Evolutionary conservation across 208 protist species (phyloP).

Genomic region (Endotrypanum monterogeii): DNA sequence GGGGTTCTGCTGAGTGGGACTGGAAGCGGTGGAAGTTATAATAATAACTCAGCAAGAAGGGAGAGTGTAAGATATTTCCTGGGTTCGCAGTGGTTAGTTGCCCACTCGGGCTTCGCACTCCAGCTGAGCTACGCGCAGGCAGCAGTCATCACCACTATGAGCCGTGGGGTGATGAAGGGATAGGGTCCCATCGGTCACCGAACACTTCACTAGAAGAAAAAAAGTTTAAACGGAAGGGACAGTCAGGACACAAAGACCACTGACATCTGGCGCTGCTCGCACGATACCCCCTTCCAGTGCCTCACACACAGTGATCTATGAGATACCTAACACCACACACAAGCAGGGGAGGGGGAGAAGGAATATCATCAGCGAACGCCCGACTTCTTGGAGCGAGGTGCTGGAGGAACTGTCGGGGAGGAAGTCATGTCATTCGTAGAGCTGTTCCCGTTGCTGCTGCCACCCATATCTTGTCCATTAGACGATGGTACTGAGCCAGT

Average conservation of each 20-base stretch:
- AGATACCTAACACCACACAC: neutral
- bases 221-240: neutral
- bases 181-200: neutral
- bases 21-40: no score
- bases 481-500: neutral
- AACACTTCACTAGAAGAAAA: neutral
- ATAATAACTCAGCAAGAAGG: no score
- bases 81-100: no score
- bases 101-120: no score
- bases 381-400: constrained; percentile 15
- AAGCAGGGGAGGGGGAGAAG: no score
- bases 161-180: neutral
- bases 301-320: neutral
- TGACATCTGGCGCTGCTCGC: neutral
- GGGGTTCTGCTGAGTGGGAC: no score
- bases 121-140: no score
- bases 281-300: neutral
- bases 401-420: constrained; percentile 2
- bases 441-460: constrained; percentile 8
- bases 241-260: neutral
- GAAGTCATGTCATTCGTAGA: neutral
- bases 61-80: no score
- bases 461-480: neutral
- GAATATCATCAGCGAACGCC: neutral
- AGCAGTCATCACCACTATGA: neutral